Percentiles rank a stretch among this genome's conserved stretches.
These are phyloP conservation scores for Agaricus sinodeliciosus DNA, from an alignment of 768 basidiomycete species.

Conservation along the genomic window DNA sequence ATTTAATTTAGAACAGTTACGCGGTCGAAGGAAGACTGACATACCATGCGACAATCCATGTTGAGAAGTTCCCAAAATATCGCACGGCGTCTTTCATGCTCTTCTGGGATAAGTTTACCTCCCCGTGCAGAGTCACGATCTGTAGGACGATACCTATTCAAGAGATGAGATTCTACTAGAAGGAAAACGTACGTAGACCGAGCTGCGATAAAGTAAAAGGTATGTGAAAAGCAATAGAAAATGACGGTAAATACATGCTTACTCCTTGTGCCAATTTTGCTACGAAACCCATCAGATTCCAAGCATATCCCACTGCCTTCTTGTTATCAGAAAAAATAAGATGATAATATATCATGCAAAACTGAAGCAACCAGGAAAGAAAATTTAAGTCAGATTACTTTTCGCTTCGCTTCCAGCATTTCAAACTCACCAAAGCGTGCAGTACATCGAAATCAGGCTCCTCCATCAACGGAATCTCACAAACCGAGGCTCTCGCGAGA, in stretches of 20 bases:
- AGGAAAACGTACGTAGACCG: constrained; percentile 50
- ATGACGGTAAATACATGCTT: constrained; percentile 18
- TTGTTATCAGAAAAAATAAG: constrained; percentile 70
- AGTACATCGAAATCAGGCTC: constrained; percentile 70
- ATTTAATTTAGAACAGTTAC: neutral
- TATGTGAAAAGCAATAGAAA: neutral
- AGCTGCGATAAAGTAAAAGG: constrained; percentile 33
- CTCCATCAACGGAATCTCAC: constrained; percentile 70
- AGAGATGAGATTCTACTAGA: constrained; percentile 9
- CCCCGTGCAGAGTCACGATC: constrained; percentile 59
- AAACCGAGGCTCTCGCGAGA: constrained; percentile 59
- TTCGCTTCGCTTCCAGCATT: neutral
- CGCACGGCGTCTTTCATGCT: constrained; percentile 59
- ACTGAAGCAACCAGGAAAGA: constrained; percentile 19
- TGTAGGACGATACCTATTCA: constrained; percentile 21
- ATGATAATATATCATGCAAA: constrained; percentile 72
- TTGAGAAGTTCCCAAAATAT: constrained; percentile 74
- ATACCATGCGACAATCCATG: constrained; percentile 62
- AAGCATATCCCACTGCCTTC: constrained; percentile 66
- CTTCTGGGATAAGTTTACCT: constrained; percentile 62
- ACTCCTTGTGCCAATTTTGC: constrained; percentile 70
- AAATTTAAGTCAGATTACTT: neutral
- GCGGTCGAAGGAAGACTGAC: neutral
- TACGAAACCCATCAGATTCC: constrained; percentile 72
- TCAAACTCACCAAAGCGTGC: constrained; percentile 47